Conservation (phyloP, 2,329 filamentous ascomycete species). For the Talaromyces pinophilus region DNA sequence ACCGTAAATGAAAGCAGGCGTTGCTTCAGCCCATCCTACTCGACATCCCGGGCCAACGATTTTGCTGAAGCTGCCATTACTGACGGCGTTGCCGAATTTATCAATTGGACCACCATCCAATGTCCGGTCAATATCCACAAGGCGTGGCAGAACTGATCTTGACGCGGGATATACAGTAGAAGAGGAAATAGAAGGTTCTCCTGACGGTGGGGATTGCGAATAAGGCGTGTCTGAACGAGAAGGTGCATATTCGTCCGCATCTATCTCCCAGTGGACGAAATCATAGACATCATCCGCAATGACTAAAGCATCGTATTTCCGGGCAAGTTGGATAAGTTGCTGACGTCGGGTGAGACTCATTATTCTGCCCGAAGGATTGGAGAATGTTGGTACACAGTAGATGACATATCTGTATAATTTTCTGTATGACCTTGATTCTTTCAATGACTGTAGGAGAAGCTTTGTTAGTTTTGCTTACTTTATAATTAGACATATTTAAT, state of each 20-base stretch:
- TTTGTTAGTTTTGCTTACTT: background rate
- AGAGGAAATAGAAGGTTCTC: background rate
- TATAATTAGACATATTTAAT: background rate
- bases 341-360: constrained; percentile 52
- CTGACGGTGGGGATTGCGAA: background rate
- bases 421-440: background rate
- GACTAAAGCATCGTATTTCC: constrained; percentile 73
- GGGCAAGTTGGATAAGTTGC: constrained; percentile 68
- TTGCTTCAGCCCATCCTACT: constrained; percentile 65
- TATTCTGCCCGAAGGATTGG: constrained; percentile 10
- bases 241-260: constrained; percentile 37
- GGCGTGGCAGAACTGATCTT: constrained; percentile 59
- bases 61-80: constrained; percentile 85
- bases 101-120: constrained; percentile 59
- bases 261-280: constrained; percentile 68
- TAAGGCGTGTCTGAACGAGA: background rate
- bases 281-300: constrained; percentile 90
- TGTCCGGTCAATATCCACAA: constrained; percentile 72
- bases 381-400: constrained; percentile 15
- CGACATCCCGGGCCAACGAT: constrained; percentile 75
- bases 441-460: background rate
- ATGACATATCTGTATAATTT: constrained; percentile 14
- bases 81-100: constrained; percentile 73
- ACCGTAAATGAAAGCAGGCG: background rate
- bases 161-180: too few species aligned